These are phyloP conservation scores for baker's yeast (Saccharomyces cerevisiae) DNA, from an alignment of 805 yeast species.

Conservation along the genomic window DNA sequence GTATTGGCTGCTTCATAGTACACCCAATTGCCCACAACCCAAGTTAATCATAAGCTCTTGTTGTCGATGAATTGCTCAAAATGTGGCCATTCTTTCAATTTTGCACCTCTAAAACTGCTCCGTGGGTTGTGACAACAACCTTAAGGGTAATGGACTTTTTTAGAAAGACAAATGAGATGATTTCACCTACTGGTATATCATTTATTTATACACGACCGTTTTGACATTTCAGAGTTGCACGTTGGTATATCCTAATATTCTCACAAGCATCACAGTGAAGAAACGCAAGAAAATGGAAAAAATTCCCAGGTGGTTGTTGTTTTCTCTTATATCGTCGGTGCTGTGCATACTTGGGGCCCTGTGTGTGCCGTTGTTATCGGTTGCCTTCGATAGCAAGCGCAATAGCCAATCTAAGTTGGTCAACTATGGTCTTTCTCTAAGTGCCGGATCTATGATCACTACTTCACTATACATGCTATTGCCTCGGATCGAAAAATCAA, in stretches of 20 bases:
- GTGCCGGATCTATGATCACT: constrained; percentile 74
- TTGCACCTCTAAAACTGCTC: neutral
- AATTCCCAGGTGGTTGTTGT: constrained; percentile 28
- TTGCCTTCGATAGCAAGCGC: constrained; percentile 9
- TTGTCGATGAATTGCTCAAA: neutral
- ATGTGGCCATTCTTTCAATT: neutral
- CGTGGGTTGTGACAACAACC: neutral
- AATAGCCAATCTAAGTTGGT: constrained; percentile 46
- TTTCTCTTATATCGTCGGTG: constrained; percentile 49
- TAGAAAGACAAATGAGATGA: neutral
- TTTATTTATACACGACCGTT: neutral
- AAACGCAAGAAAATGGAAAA: neutral
- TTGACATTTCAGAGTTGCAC: neutral
- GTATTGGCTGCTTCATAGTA: neutral
- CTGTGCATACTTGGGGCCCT: constrained; percentile 68
- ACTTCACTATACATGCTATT: constrained; percentile 70
- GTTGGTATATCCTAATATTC: neutral
- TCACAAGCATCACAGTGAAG: neutral
- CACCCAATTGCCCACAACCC: neutral
- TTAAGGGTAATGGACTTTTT: neutral
- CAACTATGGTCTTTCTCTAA: constrained; percentile 64
- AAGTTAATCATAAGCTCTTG: neutral
- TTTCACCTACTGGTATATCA: neutral
- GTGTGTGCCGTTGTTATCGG: constrained; percentile 38
- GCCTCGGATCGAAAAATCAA: constrained; percentile 49